phyloP scores from a whole-genome alignment of 106 monocot genomes.

The Acorus calamus region DNA sequence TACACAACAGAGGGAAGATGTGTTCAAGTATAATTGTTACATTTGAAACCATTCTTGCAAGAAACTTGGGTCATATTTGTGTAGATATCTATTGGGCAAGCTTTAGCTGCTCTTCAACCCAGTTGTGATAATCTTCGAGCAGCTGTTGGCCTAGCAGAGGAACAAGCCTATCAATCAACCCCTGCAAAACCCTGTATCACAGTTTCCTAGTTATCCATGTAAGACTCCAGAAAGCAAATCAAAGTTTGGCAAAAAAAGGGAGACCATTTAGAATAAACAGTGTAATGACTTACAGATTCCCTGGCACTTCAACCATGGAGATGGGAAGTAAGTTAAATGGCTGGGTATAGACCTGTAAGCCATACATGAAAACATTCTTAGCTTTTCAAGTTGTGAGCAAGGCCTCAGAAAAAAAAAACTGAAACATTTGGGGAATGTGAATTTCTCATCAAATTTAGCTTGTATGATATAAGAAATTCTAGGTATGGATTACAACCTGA shows the following conservation, averaged over 20 bases:
- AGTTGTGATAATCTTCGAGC: constrained; percentile 50
- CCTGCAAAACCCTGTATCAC: constrained; percentile 67
- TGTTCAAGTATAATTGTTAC: no score
- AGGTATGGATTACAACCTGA: constrained; percentile 32
- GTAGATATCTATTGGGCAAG: not conserved
- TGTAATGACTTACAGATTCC: constrained; percentile 53
- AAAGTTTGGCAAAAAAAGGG: no score
- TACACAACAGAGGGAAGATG: no score
- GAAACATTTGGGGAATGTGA: no score
- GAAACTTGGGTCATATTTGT: no score
- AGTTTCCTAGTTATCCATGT: not conserved
- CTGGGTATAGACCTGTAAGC: constrained; percentile 44
- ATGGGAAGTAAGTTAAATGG: constrained; percentile 80
- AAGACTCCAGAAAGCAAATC: no score
- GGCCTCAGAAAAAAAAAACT: no score
- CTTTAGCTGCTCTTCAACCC: constrained; percentile 32
- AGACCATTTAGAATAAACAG: no score
- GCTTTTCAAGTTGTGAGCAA: no score
- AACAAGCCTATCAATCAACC: constrained; percentile 61
- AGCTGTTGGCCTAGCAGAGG: constrained; percentile 56
- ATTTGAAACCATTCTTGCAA: no score
- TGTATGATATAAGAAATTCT: no score
- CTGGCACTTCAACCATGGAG: constrained; percentile 77
- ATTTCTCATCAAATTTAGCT: no score
- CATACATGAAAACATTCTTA: not conserved